A percentile compares a stretch with the other conserved stretches of the same genome.
phyloP scores from a whole-genome alignment of 2,329 filamentous ascomycete genomes.

The Penicillium sp. region DNA sequence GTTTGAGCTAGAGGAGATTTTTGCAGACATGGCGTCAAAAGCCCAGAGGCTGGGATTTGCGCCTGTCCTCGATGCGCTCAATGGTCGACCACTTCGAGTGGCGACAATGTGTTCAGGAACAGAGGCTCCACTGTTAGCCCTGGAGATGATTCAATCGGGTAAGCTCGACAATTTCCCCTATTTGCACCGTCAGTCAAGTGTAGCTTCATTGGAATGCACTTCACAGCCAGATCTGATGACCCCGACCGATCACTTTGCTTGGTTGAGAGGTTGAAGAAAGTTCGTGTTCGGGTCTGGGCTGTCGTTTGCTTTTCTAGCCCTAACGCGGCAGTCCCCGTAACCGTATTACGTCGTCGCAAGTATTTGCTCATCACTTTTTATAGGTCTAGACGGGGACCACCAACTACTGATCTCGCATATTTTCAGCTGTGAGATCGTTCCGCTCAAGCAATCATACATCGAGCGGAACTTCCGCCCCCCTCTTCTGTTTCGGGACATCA shows the following conservation, averaged over 20 bases:
- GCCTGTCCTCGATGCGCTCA: constrained; percentile 43
- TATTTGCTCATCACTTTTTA: not conserved
- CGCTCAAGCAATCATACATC: constrained; percentile 66
- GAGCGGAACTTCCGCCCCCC: constrained; percentile 57
- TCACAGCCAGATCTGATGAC: too few species aligned
- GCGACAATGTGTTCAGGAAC: constrained; percentile 79
- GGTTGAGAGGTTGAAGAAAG: too few species aligned
- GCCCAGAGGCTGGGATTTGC: constrained; percentile 39
- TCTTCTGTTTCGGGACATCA: constrained; percentile 61
- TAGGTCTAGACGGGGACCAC: constrained; percentile 15
- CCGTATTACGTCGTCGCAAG: not conserved
- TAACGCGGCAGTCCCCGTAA: not conserved
- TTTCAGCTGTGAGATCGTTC: constrained; percentile 65
- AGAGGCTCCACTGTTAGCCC: constrained; percentile 69
- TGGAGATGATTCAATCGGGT: constrained; percentile 58
- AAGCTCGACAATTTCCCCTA: constrained; percentile 15
- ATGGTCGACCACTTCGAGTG: constrained; percentile 52
- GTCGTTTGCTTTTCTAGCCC: not conserved
- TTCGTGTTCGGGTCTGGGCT: too few species aligned
- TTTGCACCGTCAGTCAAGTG: not conserved
- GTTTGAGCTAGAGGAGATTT: constrained; percentile 31
- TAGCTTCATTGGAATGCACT: not conserved
- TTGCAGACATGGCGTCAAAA: constrained; percentile 24
- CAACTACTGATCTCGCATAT: constrained; percentile 54
- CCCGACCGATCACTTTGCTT: too few species aligned